Conservation (phyloP, 768 basidiomycete genomes). For the Leccinum incarnatum region DNA sequence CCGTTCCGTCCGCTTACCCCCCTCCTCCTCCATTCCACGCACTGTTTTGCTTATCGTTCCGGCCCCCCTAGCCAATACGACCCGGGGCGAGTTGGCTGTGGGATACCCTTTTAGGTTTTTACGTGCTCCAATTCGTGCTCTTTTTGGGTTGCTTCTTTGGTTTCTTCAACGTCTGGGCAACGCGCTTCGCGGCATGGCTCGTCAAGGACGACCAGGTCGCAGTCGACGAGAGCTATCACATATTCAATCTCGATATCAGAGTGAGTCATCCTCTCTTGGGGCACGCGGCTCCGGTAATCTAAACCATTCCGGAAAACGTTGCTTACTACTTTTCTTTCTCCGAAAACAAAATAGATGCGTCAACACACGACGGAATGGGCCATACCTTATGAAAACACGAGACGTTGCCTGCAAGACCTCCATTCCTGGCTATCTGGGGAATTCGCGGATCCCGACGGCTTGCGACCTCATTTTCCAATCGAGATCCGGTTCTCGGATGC, state of each 20-base stretch:
- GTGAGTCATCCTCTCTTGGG: constrained; percentile 46
- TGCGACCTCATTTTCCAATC: constrained; percentile 88
- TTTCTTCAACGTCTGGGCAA: constrained; percentile 60
- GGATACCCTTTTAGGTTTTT: constrained; percentile 71
- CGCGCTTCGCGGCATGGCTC: constrained; percentile 68
- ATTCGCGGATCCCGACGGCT: constrained; percentile 61
- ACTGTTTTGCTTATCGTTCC: constrained; percentile 5
- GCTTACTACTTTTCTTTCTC: neutral
- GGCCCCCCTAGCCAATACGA: constrained; percentile 42
- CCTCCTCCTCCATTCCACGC: constrained; percentile 5
- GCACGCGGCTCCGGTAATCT: neutral
- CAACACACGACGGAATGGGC: constrained; percentile 98
- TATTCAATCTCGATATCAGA: constrained; percentile 94
- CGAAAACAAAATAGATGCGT: constrained; percentile 46
- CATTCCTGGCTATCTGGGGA: constrained; percentile 70
- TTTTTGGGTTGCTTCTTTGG: constrained; percentile 70
- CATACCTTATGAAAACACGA: constrained; percentile 68
- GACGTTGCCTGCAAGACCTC: constrained; percentile 68
- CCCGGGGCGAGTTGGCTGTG: constrained; percentile 62
- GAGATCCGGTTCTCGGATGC: constrained; percentile 86
- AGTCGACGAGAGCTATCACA: constrained; percentile 73
- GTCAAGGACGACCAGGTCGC: constrained; percentile 50
- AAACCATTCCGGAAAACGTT: constrained; percentile 1
- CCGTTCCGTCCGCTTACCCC: constrained; percentile 12
- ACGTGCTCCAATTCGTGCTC: constrained; percentile 80